These are phyloP conservation scores for Cicer judaicum DNA, from an alignment of 306 rosid genomes.

Conservation along the genomic window DNA sequence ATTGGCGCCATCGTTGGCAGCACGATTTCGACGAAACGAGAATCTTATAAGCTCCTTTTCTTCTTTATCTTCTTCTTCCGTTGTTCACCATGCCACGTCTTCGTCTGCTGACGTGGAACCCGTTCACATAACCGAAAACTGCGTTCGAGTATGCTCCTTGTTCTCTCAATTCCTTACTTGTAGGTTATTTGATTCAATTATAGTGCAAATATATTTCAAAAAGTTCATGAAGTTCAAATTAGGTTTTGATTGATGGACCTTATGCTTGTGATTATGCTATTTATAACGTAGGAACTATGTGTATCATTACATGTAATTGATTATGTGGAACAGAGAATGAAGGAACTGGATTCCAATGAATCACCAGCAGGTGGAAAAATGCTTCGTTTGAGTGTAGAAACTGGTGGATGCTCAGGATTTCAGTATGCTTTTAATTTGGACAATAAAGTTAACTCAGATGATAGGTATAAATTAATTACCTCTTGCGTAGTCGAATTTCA, in stretches of 20 bases:
- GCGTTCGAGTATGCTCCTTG: constrained; percentile 63
- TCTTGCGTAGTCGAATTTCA: neutral
- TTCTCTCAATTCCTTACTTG: neutral
- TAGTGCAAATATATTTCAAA: neutral
- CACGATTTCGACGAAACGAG: constrained; percentile 62
- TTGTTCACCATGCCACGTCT: constrained; percentile 54
- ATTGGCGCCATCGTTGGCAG: constrained; percentile 52
- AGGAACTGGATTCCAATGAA: constrained; percentile 69
- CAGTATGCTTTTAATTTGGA: constrained; percentile 89
- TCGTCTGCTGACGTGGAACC: constrained; percentile 49
- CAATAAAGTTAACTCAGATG: constrained; percentile 69
- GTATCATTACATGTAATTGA: neutral
- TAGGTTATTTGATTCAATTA: neutral
- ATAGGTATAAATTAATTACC: constrained; percentile 55
- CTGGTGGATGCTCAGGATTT: constrained; percentile 99
- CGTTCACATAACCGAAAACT: constrained; percentile 68
- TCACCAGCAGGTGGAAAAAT: constrained; percentile 53
- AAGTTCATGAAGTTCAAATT: neutral
- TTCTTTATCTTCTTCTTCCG: constrained; percentile 50
- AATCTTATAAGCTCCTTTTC: constrained; percentile 53
- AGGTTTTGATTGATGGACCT: constrained; percentile 23
- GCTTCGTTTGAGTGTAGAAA: constrained; percentile 90
- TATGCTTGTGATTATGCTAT: constrained; percentile 12
- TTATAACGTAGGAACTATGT: neutral
- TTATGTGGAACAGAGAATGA: constrained; percentile 67